Base-by-base conservation (phyloP, 208 protist species). In the Leishmania tarentolae region DNA sequence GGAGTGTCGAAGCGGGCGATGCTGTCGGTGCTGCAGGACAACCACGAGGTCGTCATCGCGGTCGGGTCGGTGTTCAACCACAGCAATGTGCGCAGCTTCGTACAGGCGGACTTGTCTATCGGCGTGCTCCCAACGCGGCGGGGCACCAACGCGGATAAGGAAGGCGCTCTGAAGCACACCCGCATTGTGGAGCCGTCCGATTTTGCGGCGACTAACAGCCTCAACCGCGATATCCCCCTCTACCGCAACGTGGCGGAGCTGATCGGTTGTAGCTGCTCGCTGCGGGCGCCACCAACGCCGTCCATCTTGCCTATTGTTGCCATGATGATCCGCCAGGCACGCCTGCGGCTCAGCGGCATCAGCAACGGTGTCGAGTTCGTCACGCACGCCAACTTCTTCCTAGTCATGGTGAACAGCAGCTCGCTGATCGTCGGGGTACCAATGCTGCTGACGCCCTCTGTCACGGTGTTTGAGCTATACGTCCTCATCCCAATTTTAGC, bases 21-120 rank as follows among this genome's bases (percentile, higher is more conserved):
- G 96, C 89, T 99, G 70, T 93, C 90, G 5, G 95, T 99, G 35
- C 82, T 98, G 73, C 98, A 99, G 79, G 95, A 99, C 77, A 98
- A 99, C 83, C 91, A 98, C 81, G 95, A 98, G 80, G 93, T 98
- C 3, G 94, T 98, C 15, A 87, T 96, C n/a, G 95, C 92, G 19
- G 91, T 99, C 57, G 98, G 98, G 31, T 98, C 93, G 46, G 84
- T 94, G 17, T 92, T 98, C 81, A 98, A 98, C 72, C 93, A 99
- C 85, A 87, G 92, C 74, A 99, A 99, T 78, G 92, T 96, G 52
- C 89, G 90, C 53, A 96, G 93, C 66, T 99, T 98, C 70, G 89
- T 95, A 57, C 97, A 99, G 86, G 88, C 94, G 1, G 95, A 99
- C 89, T 68, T 98, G 11, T 87, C 95, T 5, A 89, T 99, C 69